These are phyloP conservation scores for Sextonia rubra DNA, from an alignment of 164 flowering plant genomes.

Conservation along the genomic window DNA sequence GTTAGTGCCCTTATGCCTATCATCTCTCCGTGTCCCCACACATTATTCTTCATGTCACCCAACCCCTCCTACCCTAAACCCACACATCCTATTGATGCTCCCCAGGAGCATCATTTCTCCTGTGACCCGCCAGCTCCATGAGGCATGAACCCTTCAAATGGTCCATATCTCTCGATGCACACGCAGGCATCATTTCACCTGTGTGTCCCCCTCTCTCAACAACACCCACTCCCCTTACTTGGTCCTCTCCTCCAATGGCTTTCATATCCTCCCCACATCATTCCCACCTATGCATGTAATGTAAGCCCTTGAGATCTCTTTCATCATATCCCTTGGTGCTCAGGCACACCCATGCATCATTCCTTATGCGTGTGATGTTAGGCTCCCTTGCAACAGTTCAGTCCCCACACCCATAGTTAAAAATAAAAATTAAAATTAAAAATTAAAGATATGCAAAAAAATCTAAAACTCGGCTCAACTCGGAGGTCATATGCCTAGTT, in stretches of 20 bases:
- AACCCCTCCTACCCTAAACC: background rate
- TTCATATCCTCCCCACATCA: background rate
- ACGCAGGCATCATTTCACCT: constrained; percentile 15
- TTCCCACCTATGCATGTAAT: background rate
- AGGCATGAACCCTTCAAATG: background rate
- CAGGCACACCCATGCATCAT: constrained; percentile 12
- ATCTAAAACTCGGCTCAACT: too few relatives aligned
- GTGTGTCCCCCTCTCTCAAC: background rate
- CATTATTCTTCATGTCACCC: constrained; percentile 4
- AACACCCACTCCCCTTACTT: background rate
- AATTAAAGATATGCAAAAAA: too few relatives aligned
- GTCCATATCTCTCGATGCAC: constrained; percentile 14
- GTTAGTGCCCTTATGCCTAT: constrained; percentile 11
- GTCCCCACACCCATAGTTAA: background rate
- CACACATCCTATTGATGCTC: background rate
- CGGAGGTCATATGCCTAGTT: too few relatives aligned
- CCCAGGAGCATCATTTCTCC: constrained; percentile 11
- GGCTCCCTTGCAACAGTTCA: background rate
- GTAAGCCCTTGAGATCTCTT: background rate
- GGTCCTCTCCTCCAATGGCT: background rate
- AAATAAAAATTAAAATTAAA: too few relatives aligned
- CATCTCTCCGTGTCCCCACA: constrained; percentile 6
- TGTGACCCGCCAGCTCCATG: constrained; percentile 2
- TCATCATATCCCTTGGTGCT: constrained; percentile 16
- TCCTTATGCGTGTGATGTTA: background rate